These are phyloP conservation scores for Colletotrichum musae DNA, from an alignment of 2,329 filamentous ascomycete species.

Conservation along the genomic window DNA sequence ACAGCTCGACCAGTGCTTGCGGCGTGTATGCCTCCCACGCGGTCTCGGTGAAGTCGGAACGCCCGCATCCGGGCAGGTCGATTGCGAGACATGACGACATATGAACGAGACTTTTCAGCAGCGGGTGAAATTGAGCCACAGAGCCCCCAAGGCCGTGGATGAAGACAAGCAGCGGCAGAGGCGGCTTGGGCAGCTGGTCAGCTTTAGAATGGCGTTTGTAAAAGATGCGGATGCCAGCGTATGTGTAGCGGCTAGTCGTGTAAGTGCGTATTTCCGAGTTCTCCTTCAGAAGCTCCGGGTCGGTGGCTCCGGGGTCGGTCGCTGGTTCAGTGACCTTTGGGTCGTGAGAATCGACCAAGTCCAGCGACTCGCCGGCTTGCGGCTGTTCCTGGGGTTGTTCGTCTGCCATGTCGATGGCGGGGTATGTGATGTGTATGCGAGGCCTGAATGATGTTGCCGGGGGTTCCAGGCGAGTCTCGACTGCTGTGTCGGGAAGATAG, in stretches of 20 bases:
- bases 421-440: constrained; percentile 3
- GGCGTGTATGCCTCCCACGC: constrained; percentile 85
- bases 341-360: constrained; percentile 44
- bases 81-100: constrained; percentile 88
- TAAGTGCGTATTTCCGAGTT: constrained; percentile 81
- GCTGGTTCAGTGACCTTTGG: constrained; percentile 75
- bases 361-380: constrained; percentile 27
- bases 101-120: constrained; percentile 86
- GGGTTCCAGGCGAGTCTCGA: constrained; percentile 7
- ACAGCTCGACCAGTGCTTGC: constrained; percentile 80
- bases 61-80: constrained; percentile 91
- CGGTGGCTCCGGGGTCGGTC: constrained; percentile 67
- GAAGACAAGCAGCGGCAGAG: constrained; percentile 87
- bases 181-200: constrained; percentile 82
- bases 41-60: constrained; percentile 80
- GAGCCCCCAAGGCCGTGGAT: constrained; percentile 96
- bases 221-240: constrained; percentile 85
- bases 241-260: constrained; percentile 78
- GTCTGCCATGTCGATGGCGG: constrained; percentile 32
- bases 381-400: constrained; percentile 27
- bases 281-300: constrained; percentile 85
- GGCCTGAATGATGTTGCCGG: neutral
- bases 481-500: neutral
- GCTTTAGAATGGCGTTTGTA: constrained; percentile 86
- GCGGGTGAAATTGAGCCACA: constrained; percentile 85